Evolutionary conservation across 1,284 basidiomycete species (phyloP).

Genomic region (Malassezia nana): DNA sequence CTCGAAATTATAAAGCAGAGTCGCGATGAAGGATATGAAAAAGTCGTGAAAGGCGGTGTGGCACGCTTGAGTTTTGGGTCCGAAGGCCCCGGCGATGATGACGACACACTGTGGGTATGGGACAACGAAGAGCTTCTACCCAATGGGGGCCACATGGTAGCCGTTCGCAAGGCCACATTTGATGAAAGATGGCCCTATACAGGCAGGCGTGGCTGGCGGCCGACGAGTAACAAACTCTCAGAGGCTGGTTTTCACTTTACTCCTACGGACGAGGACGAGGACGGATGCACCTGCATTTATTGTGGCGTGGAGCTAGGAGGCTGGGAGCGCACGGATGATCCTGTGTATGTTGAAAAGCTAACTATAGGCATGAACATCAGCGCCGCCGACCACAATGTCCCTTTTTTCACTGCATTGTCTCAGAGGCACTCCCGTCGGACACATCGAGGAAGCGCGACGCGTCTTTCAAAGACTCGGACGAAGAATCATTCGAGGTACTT

Average conservation of each 20-base stretch:
- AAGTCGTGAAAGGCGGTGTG: slow-evolving; percentile 5
- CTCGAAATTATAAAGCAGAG: slow-evolving; percentile 2
- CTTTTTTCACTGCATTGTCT: slow-evolving; percentile 37
- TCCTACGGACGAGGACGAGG: slow-evolving; percentile 34
- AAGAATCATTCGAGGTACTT: background rate
- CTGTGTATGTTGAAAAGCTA: slow-evolving; percentile 20
- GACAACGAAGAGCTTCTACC: slow-evolving; percentile 28
- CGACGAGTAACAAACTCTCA: slow-evolving; percentile 46
- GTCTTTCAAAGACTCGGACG: background rate
- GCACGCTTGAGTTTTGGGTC: slow-evolving; percentile 8
- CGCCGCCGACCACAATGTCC: slow-evolving; percentile 39
- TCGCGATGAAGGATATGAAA: background rate
- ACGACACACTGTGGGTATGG: slow-evolving; percentile 21
- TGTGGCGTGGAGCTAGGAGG: slow-evolving; percentile 40
- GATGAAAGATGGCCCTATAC: slow-evolving; percentile 42
- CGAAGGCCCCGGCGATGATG: slow-evolving; percentile 15
- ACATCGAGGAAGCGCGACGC: background rate
- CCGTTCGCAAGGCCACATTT: slow-evolving; percentile 40
- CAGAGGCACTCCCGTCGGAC: slow-evolving; percentile 3
- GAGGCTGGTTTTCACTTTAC: slow-evolving; percentile 45
- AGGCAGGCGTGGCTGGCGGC: slow-evolving; percentile 46
- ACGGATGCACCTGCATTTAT: slow-evolving; percentile 45
- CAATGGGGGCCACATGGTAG: slow-evolving; percentile 29
- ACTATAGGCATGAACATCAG: slow-evolving; percentile 34
- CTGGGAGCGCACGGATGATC: slow-evolving; percentile 47